Evolutionary conservation across 2,329 filamentous ascomycete genomes (phyloP).

Genomic region (Clonostachys rosea): DNA sequence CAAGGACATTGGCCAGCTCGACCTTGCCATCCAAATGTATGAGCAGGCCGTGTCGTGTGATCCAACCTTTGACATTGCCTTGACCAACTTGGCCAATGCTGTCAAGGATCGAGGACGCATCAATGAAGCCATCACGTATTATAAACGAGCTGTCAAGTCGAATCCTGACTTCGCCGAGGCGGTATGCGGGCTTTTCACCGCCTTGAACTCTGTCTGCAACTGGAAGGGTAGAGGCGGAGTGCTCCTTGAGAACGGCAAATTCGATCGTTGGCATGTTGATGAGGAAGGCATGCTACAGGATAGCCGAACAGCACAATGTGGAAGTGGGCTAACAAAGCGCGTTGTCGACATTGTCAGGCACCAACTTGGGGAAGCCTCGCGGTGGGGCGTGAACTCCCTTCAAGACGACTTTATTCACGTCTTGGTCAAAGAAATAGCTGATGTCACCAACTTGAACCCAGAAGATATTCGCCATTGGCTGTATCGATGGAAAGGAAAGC

Average conservation of each 20-base stretch:
- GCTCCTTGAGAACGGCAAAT: conserved; percentile 63
- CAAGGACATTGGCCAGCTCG: conserved; percentile 92
- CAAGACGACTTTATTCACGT: conserved; percentile 46
- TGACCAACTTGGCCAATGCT: conserved; percentile 94
- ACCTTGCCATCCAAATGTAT: conserved; percentile 93
- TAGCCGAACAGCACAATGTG: conserved; percentile 52
- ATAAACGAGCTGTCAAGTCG: conserved; percentile 82
- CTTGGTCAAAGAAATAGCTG: conserved; percentile 40
- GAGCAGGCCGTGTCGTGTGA: conserved; percentile 91
- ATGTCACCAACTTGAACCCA: conserved; percentile 26
- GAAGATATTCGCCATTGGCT: conserved; percentile 35
- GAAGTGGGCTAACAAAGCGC: conserved; percentile 80
- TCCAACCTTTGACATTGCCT: conserved; percentile 90
- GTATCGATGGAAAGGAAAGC: conserved; percentile 62
- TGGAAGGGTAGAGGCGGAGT: conserved; percentile 90
- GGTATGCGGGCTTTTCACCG: conserved; percentile 91
- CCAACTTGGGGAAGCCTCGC: conserved; percentile 80
- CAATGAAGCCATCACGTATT: conserved; percentile 87
- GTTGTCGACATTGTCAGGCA: conserved; percentile 88
- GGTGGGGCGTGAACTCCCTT: conserved; percentile 76
- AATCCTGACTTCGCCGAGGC: conserved; percentile 96
- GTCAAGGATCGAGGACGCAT: conserved; percentile 95
- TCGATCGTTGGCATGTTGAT: conserved; percentile 92
- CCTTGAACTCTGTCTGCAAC: conserved; percentile 92
- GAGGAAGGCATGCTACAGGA: conserved; percentile 79